These are phyloP conservation scores for Schizopora paradoxa DNA, from an alignment of 1,284 basidiomycete genomes.

Conservation along the genomic window DNA sequence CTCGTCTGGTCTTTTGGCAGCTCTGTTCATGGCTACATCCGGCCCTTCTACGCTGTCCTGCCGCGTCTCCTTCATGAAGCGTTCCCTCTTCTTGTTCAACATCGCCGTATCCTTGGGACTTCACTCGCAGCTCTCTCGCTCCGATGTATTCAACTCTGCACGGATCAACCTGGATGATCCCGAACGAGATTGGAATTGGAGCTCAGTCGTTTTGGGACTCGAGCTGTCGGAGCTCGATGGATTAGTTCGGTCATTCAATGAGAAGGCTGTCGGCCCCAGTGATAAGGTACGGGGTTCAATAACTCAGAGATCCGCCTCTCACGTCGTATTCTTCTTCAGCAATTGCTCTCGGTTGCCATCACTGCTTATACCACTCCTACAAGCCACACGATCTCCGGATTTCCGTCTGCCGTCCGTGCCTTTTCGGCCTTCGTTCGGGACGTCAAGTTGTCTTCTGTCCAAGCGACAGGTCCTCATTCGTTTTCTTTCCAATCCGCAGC, in stretches of 20 bases:
- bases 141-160: constrained; percentile 6
- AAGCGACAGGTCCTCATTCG: constrained; percentile 1
- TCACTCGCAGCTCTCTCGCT: constrained; percentile 10
- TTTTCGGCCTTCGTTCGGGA: neutral
- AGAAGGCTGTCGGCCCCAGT: too few relatives aligned
- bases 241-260: too few relatives aligned
- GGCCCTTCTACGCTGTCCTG: constrained; percentile 5
- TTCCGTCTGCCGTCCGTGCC: constrained; percentile 12
- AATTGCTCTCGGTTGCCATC: too few relatives aligned
- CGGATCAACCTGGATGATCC: constrained; percentile 14
- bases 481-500: constrained; percentile 9
- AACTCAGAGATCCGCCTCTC: neutral
- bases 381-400: constrained; percentile 15
- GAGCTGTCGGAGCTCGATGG: too few relatives aligned
- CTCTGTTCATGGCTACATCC: constrained; percentile 16
- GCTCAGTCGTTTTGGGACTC: constrained; percentile 14
- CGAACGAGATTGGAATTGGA: constrained; percentile 11
- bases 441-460: neutral
- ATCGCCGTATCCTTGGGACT: constrained; percentile 10
- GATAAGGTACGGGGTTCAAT: too few relatives aligned
- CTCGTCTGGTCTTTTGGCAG: constrained; percentile 16
- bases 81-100: constrained; percentile 12
- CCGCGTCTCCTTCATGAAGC: constrained; percentile 5
- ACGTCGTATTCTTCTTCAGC: too few relatives aligned
- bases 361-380: constrained; percentile 15